Evolutionary conservation across 208 protist species (phyloP).

Genomic region (Acanthamoeba culbertsoni): DNA sequence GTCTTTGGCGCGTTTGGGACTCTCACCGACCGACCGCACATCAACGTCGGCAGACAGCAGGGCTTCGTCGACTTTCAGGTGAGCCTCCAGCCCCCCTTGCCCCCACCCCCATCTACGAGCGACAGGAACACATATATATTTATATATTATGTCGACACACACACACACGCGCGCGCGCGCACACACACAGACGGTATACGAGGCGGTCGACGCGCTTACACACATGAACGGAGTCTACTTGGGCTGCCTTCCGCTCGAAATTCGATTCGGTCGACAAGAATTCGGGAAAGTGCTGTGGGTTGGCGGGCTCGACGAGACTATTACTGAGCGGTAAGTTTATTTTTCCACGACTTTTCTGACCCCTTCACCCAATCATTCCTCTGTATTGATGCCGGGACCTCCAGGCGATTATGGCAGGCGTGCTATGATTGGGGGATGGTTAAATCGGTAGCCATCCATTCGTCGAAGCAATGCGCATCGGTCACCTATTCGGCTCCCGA

Average conservation of each 20-base stretch:
- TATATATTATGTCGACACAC: neutral
- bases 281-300: constrained; percentile 47
- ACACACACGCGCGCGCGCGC: neutral
- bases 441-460: neutral
- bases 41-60: constrained; percentile 48
- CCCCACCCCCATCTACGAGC: neutral
- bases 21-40: constrained; percentile 16
- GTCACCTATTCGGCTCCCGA: constrained; percentile 25
- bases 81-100: neutral
- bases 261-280: constrained; percentile 34
- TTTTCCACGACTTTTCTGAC: too few species aligned
- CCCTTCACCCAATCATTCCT: too few species aligned
- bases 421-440: constrained; percentile 48
- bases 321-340: neutral
- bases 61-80: constrained; percentile 50
- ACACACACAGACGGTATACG: constrained; percentile 49
- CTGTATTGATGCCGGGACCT: too few species aligned
- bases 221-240: constrained; percentile 41
- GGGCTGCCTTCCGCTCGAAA: constrained; percentile 44
- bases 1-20: constrained; percentile 37
- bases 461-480: neutral
- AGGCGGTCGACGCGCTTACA: constrained; percentile 29
- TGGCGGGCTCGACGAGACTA: constrained; percentile 1
- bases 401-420: constrained; percentile 33
- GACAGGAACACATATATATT: too few species aligned